Evolutionary conservation across 1,139 yeast genomes (phyloP).

Genomic region (Saccharomyces pastorianus): DNA sequence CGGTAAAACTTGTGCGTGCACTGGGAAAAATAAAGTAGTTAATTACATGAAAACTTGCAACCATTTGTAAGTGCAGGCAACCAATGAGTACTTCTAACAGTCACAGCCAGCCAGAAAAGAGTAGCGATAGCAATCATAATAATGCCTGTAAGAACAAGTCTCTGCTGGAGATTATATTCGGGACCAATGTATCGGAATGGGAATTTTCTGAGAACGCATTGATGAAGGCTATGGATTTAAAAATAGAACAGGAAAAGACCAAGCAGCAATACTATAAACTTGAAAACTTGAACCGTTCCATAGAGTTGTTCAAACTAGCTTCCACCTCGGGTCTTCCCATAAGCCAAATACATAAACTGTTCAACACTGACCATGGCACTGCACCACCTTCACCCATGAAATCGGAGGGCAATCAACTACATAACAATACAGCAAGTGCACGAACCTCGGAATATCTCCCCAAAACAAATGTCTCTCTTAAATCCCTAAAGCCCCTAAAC

Average conservation of each 20-base stretch:
- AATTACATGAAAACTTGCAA: background rate
- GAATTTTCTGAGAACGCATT: constrained; percentile 48
- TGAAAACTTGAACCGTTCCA: constrained; percentile 53
- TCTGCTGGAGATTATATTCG: constrained; percentile 17
- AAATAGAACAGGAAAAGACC: constrained; percentile 73
- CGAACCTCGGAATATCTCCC: background rate
- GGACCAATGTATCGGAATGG: constrained; percentile 16
- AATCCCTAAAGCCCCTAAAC: constrained; percentile 3
- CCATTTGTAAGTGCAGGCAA: background rate
- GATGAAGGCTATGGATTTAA: constrained; percentile 52
- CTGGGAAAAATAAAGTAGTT: background rate
- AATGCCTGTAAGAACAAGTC: background rate
- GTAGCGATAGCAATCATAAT: background rate
- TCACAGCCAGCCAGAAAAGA: background rate
- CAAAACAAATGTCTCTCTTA: background rate
- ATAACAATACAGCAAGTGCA: background rate
- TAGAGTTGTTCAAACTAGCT: constrained; percentile 58
- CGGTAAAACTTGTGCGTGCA: background rate
- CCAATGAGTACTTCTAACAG: background rate
- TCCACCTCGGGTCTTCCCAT: constrained; percentile 59
- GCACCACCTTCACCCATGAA: background rate
- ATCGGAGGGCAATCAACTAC: background rate
- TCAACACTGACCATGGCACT: constrained; percentile 28
- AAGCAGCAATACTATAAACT: constrained; percentile 70
- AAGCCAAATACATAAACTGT: constrained; percentile 56